Evolutionary conservation across 257 asterid species (phyloP).

Genomic region (Gardenia jasminoides): DNA sequence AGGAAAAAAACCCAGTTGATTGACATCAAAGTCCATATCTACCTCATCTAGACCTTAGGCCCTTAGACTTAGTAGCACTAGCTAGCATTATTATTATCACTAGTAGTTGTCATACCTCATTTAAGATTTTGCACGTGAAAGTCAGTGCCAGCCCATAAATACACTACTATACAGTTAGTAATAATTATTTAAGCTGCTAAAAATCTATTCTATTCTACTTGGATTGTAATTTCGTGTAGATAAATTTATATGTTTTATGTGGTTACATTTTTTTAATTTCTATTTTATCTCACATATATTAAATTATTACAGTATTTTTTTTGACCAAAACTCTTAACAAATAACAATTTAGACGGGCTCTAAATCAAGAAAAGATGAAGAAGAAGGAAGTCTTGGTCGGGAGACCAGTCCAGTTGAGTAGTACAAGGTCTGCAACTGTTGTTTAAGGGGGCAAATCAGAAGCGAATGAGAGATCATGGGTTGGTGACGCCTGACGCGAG

Average conservation of each 20-base stretch:
- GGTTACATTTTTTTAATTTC: too few species aligned
- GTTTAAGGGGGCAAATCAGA: neutral
- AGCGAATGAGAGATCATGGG: constrained; percentile 31
- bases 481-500: constrained; percentile 48
- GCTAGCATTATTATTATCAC: neutral
- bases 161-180: neutral
- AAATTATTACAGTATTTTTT: too few species aligned
- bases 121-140: constrained; percentile 33
- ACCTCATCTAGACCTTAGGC: neutral
- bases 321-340: too few species aligned
- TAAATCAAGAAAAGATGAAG: neutral
- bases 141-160: constrained; percentile 38
- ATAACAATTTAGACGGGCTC: too few species aligned
- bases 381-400: neutral
- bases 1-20: neutral
- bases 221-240: too few species aligned
- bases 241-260: too few species aligned
- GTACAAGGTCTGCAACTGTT: constrained; percentile 12
- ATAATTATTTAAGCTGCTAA: neutral
- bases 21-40: neutral
- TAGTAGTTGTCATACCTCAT: neutral
- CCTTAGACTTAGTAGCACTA: neutral
- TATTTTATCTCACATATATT: too few species aligned
- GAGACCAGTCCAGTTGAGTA: neutral
- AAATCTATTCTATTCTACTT: too few species aligned